Percentiles rank a stretch among this genome's conserved stretches.
Evolutionary conservation across 176 grass and related monocot genomes (phyloP).

Genomic region (Oryza punctata): DNA sequence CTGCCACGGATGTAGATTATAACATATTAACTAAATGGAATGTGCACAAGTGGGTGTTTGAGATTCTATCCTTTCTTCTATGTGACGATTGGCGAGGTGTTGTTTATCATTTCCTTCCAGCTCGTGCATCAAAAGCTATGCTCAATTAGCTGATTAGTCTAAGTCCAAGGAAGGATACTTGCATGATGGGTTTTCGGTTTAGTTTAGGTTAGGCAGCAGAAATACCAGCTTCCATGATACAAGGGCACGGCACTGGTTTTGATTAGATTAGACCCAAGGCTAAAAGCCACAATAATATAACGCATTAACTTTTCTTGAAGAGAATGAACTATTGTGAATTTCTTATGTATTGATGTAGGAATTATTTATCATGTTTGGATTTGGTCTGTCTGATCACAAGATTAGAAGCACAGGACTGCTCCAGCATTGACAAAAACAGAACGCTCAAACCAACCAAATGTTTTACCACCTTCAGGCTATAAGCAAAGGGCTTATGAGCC

Average conservation of each 20-base stretch:
- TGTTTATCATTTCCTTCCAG: background rate
- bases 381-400: background rate
- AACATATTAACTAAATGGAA: background rate
- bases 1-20: background rate
- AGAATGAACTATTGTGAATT: background rate
- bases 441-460: too few relatives aligned
- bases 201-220: background rate
- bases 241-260: background rate
- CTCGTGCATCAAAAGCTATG: background rate
- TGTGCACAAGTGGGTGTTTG: background rate
- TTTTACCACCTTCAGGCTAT: too few relatives aligned
- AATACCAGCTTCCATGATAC: conserved; percentile 2
- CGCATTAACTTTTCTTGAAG: background rate
- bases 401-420: background rate
- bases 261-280: background rate
- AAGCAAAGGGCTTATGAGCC: conserved; percentile 19
- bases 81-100: background rate
- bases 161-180: background rate
- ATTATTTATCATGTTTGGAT: background rate
- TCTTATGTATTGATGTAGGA: background rate
- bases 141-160: background rate
- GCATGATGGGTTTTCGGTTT: background rate
- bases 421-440: too few relatives aligned
- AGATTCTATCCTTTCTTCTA: background rate
- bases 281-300: background rate